Base-by-base conservation (phyloP, 73 alveolate genomes). In the Breviolum minutum region DNA sequence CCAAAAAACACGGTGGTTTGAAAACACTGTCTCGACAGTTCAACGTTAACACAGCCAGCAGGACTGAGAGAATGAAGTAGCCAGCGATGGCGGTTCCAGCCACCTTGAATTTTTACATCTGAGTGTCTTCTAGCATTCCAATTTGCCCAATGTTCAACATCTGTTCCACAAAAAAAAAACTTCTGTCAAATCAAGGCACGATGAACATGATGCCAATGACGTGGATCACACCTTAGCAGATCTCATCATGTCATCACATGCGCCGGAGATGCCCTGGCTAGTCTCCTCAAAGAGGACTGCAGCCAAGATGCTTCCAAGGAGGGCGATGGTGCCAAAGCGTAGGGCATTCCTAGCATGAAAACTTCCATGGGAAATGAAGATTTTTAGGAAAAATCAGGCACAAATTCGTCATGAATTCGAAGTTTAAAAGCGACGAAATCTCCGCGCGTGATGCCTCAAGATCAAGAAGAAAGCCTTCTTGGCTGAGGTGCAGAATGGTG, bases 381-480 rank as follows among this genome's bases (percentile, higher is more conserved):
- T n/a, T n/a, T n/a, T n/a, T n/a, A n/a, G n/a, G n/a, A n/a, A n/a
- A n/a, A n/a, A n/a, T n/a, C n/a, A n/a, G n/a, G n/a, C n/a, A n/a
- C n/a, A n/a, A n/a, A n/a, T n/a, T n/a, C n/a, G n/a, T n/a, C n/a
- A n/a, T n/a, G n/a, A n/a, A n/a, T n/a, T n/a, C n/a, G n/a, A n/a
- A 11, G 17, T 66, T 11, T 13, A 66, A 66, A 66, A 66, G 24
- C 74, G 17, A 66, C 74, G 17, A 66, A 17, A 17, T 13, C 74
- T 13, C 74, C 74, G 61, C 24, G n/a, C 87, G 22, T 99, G 99
- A 98, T 99, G 99, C 98, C 99, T 97, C 64, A 99, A 82, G 86
- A 99, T 99, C 80, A 99, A 97, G 99, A 99, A 99, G 99, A 99
- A 99, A 29, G 99, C 99, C 71, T 99, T 99, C 99, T 99, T 99